Evolutionary conservation across 257 asterid species (phyloP).

Genomic region (Primulina eburnea): DNA sequence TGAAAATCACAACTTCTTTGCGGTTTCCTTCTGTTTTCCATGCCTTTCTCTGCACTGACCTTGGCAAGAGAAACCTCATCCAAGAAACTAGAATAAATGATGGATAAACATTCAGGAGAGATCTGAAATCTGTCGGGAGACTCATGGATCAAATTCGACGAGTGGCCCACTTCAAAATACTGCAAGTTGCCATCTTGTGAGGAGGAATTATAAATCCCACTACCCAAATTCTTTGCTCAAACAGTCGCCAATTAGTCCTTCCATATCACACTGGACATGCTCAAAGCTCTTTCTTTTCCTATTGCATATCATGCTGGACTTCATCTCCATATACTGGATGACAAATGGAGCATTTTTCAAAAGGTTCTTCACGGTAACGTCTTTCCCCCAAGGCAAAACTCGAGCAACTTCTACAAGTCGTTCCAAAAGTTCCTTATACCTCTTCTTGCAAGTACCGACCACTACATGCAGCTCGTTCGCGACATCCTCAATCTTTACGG

Average conservation of each 20-base stretch:
- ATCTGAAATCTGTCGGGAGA: conserved; percentile 40
- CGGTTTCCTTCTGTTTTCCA: conserved; percentile 27
- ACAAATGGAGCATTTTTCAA: conserved; percentile 65
- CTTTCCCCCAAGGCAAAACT: conserved; percentile 85
- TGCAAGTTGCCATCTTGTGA: conserved; percentile 32
- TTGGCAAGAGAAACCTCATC: conserved; percentile 43
- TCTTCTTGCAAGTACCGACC: conserved; percentile 49
- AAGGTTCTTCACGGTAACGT: conserved; percentile 61
- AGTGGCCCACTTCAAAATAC: conserved; percentile 42
- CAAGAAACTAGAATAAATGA: conserved; percentile 52
- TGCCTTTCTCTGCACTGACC: conserved; percentile 25
- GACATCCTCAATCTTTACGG: conserved; percentile 52
- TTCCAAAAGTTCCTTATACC: conserved; percentile 71
- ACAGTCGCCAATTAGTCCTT: conserved; percentile 50
- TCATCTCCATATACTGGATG: conserved; percentile 82
- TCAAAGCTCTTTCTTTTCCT: conserved; percentile 31
- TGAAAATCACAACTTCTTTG: conserved; percentile 28
- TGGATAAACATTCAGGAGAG: conserved; percentile 57
- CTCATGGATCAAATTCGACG: conserved; percentile 22
- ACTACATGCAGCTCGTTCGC: conserved; percentile 52
- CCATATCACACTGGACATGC: conserved; percentile 39
- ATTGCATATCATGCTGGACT: conserved; percentile 38
- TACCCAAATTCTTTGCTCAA: conserved; percentile 33
- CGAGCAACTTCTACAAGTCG: conserved; percentile 66
- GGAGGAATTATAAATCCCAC: conserved; percentile 24